Conservation (phyloP, 1,139 yeast species). For the Zygosaccharomyces sapae region DNA sequence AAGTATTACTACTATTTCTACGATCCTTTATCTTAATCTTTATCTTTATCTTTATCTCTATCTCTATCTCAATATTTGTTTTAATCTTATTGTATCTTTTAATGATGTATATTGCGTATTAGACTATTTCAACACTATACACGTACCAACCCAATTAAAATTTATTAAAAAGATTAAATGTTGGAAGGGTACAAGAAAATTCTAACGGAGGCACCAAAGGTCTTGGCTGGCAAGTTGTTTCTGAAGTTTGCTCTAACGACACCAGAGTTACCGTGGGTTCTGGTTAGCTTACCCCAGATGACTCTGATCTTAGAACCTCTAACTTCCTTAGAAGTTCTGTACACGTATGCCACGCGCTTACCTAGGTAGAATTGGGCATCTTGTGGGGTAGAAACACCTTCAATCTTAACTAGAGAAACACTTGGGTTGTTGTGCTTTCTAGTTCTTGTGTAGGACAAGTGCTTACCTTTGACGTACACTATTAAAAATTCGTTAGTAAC, state of each 20-base stretch:
- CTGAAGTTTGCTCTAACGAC: conserved; percentile 98
- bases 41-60: too few species aligned
- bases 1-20: background rate
- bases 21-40: background rate
- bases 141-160: conserved; percentile 3
- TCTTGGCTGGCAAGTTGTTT: conserved; percentile 98
- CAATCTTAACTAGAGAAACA: conserved; percentile 93
- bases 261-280: conserved; percentile 99
- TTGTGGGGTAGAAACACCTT: conserved; percentile 86
- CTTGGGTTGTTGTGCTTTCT: conserved; percentile 98
- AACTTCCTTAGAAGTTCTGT: conserved; percentile 97
- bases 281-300: conserved; percentile 98
- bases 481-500: conserved; percentile 19
- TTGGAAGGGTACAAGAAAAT: conserved; percentile 99
- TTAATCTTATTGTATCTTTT: background rate
- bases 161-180: conserved; percentile 56
- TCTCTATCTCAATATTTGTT: background rate
- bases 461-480: conserved; percentile 99
- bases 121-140: conserved; percentile 7
- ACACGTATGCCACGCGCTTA: conserved; percentile 98
- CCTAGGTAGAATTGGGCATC: conserved; percentile 99
- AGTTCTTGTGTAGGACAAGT: conserved; percentile 99
- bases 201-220: conserved; percentile 99
- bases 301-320: conserved; percentile 99
- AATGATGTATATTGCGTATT: conserved; percentile 6